These are phyloP conservation scores for Xylariales sp. DNA, from an alignment of 2,329 filamentous ascomycete species.

Conservation along the genomic window DNA sequence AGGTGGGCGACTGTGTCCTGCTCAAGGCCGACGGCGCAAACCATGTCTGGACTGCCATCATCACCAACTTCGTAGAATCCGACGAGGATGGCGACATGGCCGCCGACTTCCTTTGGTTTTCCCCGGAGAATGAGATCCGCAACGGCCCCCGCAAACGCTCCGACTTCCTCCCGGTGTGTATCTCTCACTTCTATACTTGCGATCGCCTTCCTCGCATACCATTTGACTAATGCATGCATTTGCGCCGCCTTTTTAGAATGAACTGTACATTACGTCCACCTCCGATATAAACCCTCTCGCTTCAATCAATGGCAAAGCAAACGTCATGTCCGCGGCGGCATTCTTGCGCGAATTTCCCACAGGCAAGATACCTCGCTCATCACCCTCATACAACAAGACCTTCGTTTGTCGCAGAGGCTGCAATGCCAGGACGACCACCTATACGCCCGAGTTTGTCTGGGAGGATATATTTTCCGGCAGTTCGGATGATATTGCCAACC, in stretches of 20 bases:
- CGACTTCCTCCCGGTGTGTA: conserved; percentile 76
- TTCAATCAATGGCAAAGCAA: conserved; percentile 91
- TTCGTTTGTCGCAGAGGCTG: conserved; percentile 92
- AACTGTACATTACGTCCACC: conserved; percentile 89
- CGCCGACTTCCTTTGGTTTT: conserved; percentile 96
- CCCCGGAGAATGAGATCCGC: conserved; percentile 87
- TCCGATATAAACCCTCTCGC: conserved; percentile 88
- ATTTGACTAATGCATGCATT: conserved; percentile 16
- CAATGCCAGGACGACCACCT: conserved; percentile 87
- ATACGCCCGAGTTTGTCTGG: conserved; percentile 93
- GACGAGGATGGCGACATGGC: conserved; percentile 81
- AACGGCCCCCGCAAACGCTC: conserved; percentile 83
- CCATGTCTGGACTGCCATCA: conserved; percentile 92
- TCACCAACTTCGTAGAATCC: conserved; percentile 82
- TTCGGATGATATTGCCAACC: conserved; percentile 70
- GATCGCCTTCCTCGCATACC: conserved; percentile 31
- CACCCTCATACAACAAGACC: conserved; percentile 82
- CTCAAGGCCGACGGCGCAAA: conserved; percentile 88
- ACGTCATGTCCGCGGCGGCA: conserved; percentile 76
- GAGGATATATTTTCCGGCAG: conserved; percentile 81
- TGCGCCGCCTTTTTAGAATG: conserved; percentile 67
- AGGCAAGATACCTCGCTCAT: conserved; percentile 78
- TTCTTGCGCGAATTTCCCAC: conserved; percentile 78
- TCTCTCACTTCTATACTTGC: conserved; percentile 3
- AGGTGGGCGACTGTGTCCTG: conserved; percentile 83